Evolutionary conservation across 352 stramenopile genomes (phyloP), one percentile per base, ranked within the genome.

Genomic region (Pythium rishiriense): DNA sequence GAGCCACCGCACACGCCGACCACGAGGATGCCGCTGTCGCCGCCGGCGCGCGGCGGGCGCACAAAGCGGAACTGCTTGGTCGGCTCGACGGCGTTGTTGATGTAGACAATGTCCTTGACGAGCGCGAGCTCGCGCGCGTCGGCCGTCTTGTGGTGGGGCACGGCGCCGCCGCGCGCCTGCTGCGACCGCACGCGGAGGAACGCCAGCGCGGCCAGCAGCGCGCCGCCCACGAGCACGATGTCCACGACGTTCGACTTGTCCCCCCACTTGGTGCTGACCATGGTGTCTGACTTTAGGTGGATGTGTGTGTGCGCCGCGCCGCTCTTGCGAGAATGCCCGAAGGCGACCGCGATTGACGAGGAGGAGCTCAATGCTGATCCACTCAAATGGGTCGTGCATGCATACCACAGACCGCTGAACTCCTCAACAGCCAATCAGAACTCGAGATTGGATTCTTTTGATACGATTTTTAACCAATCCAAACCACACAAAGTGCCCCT

Each of bases 1-100:
- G 87, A 95, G 67, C 94, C 94, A 42, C 94, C 94, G 56, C 88
- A 97, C 21, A 98, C 90, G 41, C 91, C 94, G 26, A 98, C 87
- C 37, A 98, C 84, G 33, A 95, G 79, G 66, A 95, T 95, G 50
- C 77, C 76, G 67, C 83, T 85, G 29, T 78, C 70, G 25, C 86
- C 57, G 25, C 67, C 21, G 19, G 58, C 66, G 45, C 63, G 68
- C 2, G 61, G 69, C 43, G 55, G 68, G 14, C 72, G 78, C 55
- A 75, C 66, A 19, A 85, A 69, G 45, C 69, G 72, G 66, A 91
- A 89, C 41, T 68, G 55, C 56, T 66, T 58, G 37, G 58, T 62
- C 4, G 74, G 79, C 24, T 79, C 66, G 19, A 83, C 80, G 56
- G 75, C 75, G 49, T 88, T 86, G 75, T 91, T 86, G 66, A 94